Evolutionary conservation across 176 grass and related monocot genomes (phyloP).

Genomic region (Echinochloa phyllopogon): DNA sequence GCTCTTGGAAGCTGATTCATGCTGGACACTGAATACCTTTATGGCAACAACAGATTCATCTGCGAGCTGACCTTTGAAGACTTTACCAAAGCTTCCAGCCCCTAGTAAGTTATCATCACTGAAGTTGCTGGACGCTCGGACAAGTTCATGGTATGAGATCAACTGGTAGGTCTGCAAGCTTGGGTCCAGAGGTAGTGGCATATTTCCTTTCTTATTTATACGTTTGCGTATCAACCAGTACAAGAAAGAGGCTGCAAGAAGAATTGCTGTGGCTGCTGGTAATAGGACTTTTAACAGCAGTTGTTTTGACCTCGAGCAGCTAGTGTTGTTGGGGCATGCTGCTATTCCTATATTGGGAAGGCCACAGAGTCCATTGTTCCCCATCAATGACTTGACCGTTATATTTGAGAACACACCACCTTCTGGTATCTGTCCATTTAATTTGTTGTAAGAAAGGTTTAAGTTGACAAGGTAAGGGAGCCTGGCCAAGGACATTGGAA

Average conservation of each 20-base stretch:
- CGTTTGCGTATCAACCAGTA: conserved; percentile 10
- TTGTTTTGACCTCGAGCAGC: conserved; percentile 3
- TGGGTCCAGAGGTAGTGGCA: not conserved
- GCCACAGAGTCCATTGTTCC: conserved; percentile 41
- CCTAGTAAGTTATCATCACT: conserved; percentile 39
- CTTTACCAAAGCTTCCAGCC: conserved; percentile 37
- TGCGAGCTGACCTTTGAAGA: conserved; percentile 46
- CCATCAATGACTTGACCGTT: conserved; percentile 50
- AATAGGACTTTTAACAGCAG: conserved; percentile 5
- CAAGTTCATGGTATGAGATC: conserved; percentile 47
- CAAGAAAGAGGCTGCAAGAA: conserved; percentile 12
- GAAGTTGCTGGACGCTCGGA: conserved; percentile 43
- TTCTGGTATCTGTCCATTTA: conserved; percentile 32
- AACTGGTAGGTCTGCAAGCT: conserved; percentile 22
- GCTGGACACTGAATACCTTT: conserved; percentile 42
- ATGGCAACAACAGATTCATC: conserved; percentile 30
- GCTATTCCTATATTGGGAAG: conserved; percentile 28
- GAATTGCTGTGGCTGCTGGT: not conserved
- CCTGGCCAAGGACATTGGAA: conserved; percentile 40
- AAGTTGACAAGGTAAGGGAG: conserved; percentile 40
- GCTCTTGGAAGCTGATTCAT: conserved; percentile 17
- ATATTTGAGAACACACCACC: conserved; percentile 46
- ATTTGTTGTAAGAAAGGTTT: conserved; percentile 40
- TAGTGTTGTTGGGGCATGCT: conserved; percentile 5
- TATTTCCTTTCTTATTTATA: conserved; percentile 22